phyloP scores from a whole-genome alignment of 352 stramenopile species.

The Albugo laibachii region DNA sequence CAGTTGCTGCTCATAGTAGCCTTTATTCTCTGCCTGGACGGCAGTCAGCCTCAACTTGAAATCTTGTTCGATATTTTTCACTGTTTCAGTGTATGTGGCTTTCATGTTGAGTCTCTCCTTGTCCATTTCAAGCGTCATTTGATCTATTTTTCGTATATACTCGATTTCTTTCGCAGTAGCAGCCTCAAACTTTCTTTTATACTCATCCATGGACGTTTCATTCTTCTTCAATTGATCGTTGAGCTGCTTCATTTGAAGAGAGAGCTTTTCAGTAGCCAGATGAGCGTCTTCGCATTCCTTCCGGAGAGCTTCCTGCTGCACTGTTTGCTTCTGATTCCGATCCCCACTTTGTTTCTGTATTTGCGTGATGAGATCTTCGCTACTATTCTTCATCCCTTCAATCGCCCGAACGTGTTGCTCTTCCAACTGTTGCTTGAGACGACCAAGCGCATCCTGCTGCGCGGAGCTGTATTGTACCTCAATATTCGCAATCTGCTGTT shows the following conservation, averaged over 20 bases:
- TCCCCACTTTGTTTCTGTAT: slow-evolving; percentile 1
- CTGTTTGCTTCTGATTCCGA: background rate
- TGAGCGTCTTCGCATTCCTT: slow-evolving; percentile 4
- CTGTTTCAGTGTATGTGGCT: background rate
- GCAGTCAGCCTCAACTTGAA: too few species aligned
- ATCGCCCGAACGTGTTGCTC: background rate
- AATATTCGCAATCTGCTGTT: background rate
- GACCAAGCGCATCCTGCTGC: too few species aligned
- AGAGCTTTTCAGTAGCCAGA: slow-evolving; percentile 3
- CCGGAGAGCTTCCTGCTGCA: slow-evolving; percentile 1
- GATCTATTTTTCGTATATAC: slow-evolving; percentile 1
- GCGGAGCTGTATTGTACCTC: background rate
- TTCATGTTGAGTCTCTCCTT: slow-evolving; percentile 5
- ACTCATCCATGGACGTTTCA: slow-evolving; percentile 4
- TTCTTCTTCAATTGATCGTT: slow-evolving; percentile 5
- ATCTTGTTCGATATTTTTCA: background rate
- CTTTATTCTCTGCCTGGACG: too few species aligned
- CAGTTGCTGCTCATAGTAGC: background rate
- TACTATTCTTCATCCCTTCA: background rate
- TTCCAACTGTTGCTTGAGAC: background rate
- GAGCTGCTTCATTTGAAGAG: slow-evolving; percentile 6
- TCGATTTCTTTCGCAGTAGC: slow-evolving; percentile 1
- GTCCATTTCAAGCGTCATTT: slow-evolving; percentile 13
- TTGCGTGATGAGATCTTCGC: background rate
- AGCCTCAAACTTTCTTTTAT: slow-evolving; percentile 1